Percentiles rank a stretch among this genome's conserved stretches.
Conservation (phyloP, 2,329 filamentous ascomycete species). For the Nemania abortiva region DNA sequence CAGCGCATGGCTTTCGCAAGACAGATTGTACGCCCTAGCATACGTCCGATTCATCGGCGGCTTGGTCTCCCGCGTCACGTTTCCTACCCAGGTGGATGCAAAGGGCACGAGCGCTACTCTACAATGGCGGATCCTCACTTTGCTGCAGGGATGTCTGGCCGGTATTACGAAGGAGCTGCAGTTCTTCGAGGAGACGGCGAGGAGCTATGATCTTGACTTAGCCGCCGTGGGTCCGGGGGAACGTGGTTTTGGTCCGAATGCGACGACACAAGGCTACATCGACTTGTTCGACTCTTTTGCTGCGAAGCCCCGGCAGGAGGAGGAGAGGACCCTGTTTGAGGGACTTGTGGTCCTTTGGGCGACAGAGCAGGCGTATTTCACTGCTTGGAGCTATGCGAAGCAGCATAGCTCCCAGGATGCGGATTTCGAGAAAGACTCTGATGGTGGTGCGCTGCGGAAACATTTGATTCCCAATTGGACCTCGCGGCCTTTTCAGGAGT, state of each 20-base stretch:
- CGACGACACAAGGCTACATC: conserved; percentile 46
- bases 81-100: conserved; percentile 38
- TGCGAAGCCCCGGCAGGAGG: conserved; percentile 24
- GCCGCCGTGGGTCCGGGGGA: conserved; percentile 36
- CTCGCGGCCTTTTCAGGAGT: conserved; percentile 68
- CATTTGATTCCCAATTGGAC: conserved; percentile 79
- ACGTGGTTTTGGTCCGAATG: conserved; percentile 42
- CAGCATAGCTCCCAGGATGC: conserved; percentile 46
- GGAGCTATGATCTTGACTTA: conserved; percentile 46
- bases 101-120: conserved; percentile 35
- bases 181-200: conserved; percentile 49
- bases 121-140: conserved; percentile 46
- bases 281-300: conserved; percentile 50
- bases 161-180: conserved; percentile 48
- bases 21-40: conserved; percentile 51
- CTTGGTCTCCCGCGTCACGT: conserved; percentile 48
- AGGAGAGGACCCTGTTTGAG: conserved; percentile 62
- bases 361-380: conserved; percentile 75
- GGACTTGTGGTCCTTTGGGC: conserved; percentile 80
- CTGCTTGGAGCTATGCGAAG: conserved; percentile 68
- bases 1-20: conserved; percentile 51
- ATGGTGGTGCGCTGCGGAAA: conserved; percentile 72
- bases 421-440: conserved; percentile 61
- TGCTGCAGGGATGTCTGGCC: conserved; percentile 47
- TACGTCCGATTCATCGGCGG: conserved; percentile 51